Evolutionary conservation across 2,329 filamentous ascomycete genomes (phyloP).

Genomic region (Calonectria pseudoturangicola): DNA sequence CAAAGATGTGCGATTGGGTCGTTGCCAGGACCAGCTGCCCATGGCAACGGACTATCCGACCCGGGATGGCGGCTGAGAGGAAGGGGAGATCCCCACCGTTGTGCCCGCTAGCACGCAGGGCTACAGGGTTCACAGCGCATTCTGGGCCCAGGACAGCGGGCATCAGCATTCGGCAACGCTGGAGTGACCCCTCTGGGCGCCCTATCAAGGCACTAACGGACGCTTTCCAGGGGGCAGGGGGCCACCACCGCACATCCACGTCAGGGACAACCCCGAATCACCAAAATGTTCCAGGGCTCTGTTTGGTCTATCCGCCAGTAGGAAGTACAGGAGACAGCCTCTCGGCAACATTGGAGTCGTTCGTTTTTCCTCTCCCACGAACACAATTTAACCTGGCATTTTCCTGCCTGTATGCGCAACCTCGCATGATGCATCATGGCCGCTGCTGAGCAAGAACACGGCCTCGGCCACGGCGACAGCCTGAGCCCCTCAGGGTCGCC

Average conservation of each 20-base stretch:
- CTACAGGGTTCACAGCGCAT: slow-evolving; percentile 28
- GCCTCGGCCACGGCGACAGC: slow-evolving; percentile 46
- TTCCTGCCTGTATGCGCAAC: slow-evolving; percentile 32
- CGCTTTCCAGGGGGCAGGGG: slow-evolving; percentile 15
- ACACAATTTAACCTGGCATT: slow-evolving; percentile 28
- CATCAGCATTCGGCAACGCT: slow-evolving; percentile 17
- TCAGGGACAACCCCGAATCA: slow-evolving; percentile 25
- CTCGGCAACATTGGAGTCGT: slow-evolving; percentile 42
- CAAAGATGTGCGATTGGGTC: neutral
- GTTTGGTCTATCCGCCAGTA: slow-evolving; percentile 34
- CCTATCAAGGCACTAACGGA: slow-evolving; percentile 22
- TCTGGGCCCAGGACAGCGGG: slow-evolving; percentile 30
- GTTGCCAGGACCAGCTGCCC: slow-evolving; percentile 19
- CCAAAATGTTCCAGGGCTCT: slow-evolving; percentile 28
- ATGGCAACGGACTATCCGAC: slow-evolving; percentile 32
- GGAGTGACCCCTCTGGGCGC: slow-evolving; percentile 16
- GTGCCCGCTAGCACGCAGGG: slow-evolving; percentile 31
- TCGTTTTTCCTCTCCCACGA: slow-evolving; percentile 36
- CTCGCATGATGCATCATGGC: slow-evolving; percentile 61
- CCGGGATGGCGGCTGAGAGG: slow-evolving; percentile 15
- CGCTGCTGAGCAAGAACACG: slow-evolving; percentile 56
- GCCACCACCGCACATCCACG: slow-evolving; percentile 11
- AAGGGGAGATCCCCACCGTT: slow-evolving; percentile 10
- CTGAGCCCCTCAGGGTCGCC: slow-evolving; percentile 26
- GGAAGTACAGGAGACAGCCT: slow-evolving; percentile 24